These are phyloP conservation scores for Neofusicoccum ribis DNA, from an alignment of 2,329 filamentous ascomycete species.

Conservation along the genomic window DNA sequence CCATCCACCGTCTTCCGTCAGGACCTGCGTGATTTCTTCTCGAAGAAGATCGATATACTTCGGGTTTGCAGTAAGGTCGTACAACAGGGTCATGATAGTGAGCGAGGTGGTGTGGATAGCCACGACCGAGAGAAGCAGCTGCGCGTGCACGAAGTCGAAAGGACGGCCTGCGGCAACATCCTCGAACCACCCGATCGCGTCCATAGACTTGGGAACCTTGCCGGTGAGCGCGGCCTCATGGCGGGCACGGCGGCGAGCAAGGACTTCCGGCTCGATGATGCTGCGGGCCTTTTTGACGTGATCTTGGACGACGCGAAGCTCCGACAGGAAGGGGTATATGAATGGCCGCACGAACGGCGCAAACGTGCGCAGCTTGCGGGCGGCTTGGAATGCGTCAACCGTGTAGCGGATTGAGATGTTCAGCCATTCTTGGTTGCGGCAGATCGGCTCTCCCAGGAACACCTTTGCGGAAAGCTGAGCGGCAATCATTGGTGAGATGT, in stretches of 20 bases:
- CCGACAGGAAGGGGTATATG: conserved; percentile 37
- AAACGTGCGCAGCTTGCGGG: conserved; percentile 35
- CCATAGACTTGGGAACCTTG: conserved; percentile 24
- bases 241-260: conserved; percentile 24
- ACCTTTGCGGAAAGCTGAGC: conserved; percentile 32
- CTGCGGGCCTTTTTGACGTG: conserved; percentile 33
- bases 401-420: conserved; percentile 36
- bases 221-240: conserved; percentile 22
- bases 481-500: conserved; percentile 41
- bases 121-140: conserved; percentile 23
- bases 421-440: conserved; percentile 43
- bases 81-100: conserved; percentile 25
- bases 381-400: conserved; percentile 34
- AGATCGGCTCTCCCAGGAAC: conserved; percentile 41
- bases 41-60: conserved; percentile 29
- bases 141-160: conserved; percentile 18
- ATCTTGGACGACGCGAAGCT: conserved; percentile 26
- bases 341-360: conserved; percentile 37
- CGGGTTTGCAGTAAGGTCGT: conserved; percentile 27
- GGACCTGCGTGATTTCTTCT: conserved; percentile 28
- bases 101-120: conserved; percentile 29
- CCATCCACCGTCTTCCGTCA: conserved; percentile 28
- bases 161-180: conserved; percentile 24
- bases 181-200: conserved; percentile 27
- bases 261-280: conserved; percentile 38